These are phyloP conservation scores for Pichia terricola DNA, from an alignment of 1,139 yeast species.

Conservation along the genomic window DNA sequence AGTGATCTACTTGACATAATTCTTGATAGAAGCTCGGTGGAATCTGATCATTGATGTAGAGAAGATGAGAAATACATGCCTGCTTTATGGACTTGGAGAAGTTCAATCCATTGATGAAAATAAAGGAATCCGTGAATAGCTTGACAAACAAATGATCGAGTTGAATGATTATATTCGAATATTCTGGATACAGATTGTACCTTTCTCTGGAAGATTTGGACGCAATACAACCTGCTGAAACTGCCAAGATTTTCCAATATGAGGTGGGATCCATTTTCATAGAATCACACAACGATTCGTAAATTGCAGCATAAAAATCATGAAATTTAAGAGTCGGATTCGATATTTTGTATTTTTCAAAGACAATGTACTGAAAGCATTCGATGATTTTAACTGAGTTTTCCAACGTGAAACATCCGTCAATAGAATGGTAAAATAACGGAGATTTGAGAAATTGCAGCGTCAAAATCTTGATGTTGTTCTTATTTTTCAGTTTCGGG, in stretches of 20 bases:
- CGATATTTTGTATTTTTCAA: slow-evolving; percentile 46
- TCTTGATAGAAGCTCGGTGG: slow-evolving; percentile 16
- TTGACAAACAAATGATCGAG: slow-evolving; percentile 14
- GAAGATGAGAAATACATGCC: slow-evolving; percentile 12
- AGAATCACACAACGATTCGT: slow-evolving; percentile 24
- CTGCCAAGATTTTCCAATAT: slow-evolving; percentile 49
- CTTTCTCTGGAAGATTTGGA: slow-evolving; percentile 24
- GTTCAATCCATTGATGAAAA: neutral
- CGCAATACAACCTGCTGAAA: slow-evolving; percentile 44
- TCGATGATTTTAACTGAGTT: slow-evolving; percentile 36
- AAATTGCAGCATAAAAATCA: slow-evolving; percentile 39
- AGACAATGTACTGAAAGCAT: slow-evolving; percentile 39
- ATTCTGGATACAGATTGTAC: slow-evolving; percentile 19
- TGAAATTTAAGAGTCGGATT: slow-evolving; percentile 51
- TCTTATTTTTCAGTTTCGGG: slow-evolving; percentile 51
- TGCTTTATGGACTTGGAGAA: slow-evolving; percentile 6
- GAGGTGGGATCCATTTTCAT: slow-evolving; percentile 4
- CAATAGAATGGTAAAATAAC: slow-evolving; percentile 27
- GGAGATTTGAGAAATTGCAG: slow-evolving; percentile 42
- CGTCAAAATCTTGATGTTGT: slow-evolving; percentile 44
- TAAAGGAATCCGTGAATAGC: slow-evolving; percentile 11
- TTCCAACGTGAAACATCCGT: slow-evolving; percentile 11
- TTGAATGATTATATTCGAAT: slow-evolving; percentile 14
- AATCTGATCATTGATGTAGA: slow-evolving; percentile 15
- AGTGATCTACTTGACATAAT: slow-evolving; percentile 9